phyloP scores from a whole-genome alignment of 2,329 filamentous ascomycete species.

The Berkeleyomyces basicola region DNA sequence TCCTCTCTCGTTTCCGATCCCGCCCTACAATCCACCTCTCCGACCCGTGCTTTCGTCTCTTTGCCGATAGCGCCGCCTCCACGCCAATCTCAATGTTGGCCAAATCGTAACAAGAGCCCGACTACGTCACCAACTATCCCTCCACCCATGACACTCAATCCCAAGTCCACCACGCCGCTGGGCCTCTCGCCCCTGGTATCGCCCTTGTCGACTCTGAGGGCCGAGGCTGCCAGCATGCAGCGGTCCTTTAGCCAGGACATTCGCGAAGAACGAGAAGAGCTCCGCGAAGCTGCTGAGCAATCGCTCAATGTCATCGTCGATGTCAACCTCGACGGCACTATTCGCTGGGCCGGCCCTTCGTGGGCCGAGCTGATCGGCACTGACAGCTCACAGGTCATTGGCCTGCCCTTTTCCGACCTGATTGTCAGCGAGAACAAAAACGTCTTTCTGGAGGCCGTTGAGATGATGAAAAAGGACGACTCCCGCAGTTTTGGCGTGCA shows the following conservation, averaged over 20 bases:
- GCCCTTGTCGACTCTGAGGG: constrained; percentile 33
- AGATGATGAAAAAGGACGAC: constrained; percentile 83
- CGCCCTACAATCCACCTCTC: background rate
- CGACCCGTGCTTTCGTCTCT: background rate
- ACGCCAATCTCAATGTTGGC: constrained; percentile 2
- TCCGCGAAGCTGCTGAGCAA: constrained; percentile 90
- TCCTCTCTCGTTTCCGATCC: background rate
- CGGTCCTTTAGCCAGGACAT: constrained; percentile 73
- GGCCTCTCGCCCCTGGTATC: constrained; percentile 7
- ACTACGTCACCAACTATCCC: constrained; percentile 4
- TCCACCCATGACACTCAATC: constrained; percentile 1
- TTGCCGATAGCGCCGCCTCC: background rate
- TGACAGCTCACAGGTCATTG: constrained; percentile 52
- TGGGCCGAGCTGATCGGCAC: constrained; percentile 90
- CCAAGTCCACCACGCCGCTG: background rate
- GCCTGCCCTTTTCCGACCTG: constrained; percentile 62
- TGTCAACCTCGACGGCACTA: constrained; percentile 71
- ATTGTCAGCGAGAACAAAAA: constrained; percentile 62
- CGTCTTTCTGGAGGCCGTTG: constrained; percentile 68
- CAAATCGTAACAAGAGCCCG: constrained; percentile 5
- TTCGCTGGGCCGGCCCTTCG: constrained; percentile 92
- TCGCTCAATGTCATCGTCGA: constrained; percentile 94
- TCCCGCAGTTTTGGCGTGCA: constrained; percentile 81
- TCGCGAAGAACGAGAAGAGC: constrained; percentile 78
- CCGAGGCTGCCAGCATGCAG: constrained; percentile 38